Evolutionary conservation across 2,329 filamentous ascomycete genomes (phyloP).

Genomic region (Fusarium irregulare): DNA sequence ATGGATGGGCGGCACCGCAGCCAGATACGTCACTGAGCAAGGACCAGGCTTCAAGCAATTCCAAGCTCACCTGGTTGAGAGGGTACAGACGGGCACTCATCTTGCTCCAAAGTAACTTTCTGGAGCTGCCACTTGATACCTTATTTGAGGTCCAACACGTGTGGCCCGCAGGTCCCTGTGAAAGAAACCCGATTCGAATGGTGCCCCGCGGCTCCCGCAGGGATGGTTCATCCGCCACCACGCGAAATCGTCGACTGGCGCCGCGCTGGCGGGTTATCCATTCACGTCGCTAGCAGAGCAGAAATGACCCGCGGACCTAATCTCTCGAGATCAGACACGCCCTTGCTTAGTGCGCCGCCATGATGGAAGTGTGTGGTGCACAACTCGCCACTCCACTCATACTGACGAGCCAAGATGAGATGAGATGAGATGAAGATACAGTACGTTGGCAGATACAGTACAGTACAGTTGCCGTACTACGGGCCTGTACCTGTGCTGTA

Average conservation of each 20-base stretch:
- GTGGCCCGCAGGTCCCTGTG: slow-evolving; percentile 23
- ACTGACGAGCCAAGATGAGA: slow-evolving; percentile 22
- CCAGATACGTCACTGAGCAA: slow-evolving; percentile 44
- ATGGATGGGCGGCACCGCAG: slow-evolving; percentile 42
- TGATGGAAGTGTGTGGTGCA: slow-evolving; percentile 23
- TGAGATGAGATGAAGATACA: slow-evolving; percentile 37
- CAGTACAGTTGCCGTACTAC: slow-evolving; percentile 2
- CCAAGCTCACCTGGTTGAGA: neutral
- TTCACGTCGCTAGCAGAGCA: slow-evolving; percentile 16
- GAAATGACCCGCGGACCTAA: slow-evolving; percentile 45
- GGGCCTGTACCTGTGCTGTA: neutral
- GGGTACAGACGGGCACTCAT: neutral
- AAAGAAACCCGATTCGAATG: slow-evolving; percentile 27
- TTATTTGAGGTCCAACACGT: neutral
- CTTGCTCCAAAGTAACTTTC: slow-evolving; percentile 23
- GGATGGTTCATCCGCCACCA: slow-evolving; percentile 44
- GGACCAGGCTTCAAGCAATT: slow-evolving; percentile 25
- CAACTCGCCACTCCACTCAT: slow-evolving; percentile 26
- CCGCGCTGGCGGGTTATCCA: slow-evolving; percentile 42
- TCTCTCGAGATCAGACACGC: slow-evolving; percentile 47
- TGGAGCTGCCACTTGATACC: neutral
- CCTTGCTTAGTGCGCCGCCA: slow-evolving; percentile 44
- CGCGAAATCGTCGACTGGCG: slow-evolving; percentile 41
- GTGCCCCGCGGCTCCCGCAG: slow-evolving; percentile 30
- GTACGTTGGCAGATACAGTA: slow-evolving; percentile 5